Conservation (phyloP, 306 rosid species). For the Dalbergia cultrata region DNA sequence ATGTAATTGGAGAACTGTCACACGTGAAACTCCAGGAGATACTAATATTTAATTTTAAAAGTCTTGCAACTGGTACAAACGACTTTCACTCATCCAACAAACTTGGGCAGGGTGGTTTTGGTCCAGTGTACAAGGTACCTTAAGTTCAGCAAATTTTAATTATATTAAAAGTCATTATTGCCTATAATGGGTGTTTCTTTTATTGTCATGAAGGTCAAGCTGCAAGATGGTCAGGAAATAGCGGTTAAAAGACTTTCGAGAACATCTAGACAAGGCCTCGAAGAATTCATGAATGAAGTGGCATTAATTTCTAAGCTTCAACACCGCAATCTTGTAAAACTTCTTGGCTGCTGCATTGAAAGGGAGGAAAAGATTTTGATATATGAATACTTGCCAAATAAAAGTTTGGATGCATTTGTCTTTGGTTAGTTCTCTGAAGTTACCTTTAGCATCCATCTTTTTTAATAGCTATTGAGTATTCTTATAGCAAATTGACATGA, state of each 20-base stretch:
- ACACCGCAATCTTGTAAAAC: constrained; percentile 51
- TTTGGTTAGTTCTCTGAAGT: constrained; percentile 36
- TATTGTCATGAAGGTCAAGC: constrained; percentile 32
- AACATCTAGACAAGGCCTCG: constrained; percentile 46
- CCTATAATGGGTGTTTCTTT: not conserved
- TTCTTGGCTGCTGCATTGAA: constrained; percentile 45
- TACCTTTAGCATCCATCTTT: not conserved
- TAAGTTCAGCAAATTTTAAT: not conserved
- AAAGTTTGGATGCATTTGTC: constrained; percentile 41
- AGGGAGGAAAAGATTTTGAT: constrained; percentile 29
- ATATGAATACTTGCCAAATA: constrained; percentile 40
- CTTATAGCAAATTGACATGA: not conserved
- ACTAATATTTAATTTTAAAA: constrained; percentile 2
- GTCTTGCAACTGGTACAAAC: constrained; percentile 33
- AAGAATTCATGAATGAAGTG: constrained; percentile 53
- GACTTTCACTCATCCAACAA: constrained; percentile 41
- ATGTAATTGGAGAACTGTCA: constrained; percentile 24
- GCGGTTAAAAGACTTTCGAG: constrained; percentile 54
- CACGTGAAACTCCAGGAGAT: constrained; percentile 32
- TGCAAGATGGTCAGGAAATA: constrained; percentile 43
- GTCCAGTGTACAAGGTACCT: constrained; percentile 47
- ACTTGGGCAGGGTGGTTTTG: constrained; percentile 49
- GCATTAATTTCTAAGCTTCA: constrained; percentile 47
- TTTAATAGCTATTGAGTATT: not conserved
- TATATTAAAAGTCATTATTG: not conserved